Base-by-base conservation (phyloP, 148 eudicot genomes). In the Chenopodium formosanum region DNA sequence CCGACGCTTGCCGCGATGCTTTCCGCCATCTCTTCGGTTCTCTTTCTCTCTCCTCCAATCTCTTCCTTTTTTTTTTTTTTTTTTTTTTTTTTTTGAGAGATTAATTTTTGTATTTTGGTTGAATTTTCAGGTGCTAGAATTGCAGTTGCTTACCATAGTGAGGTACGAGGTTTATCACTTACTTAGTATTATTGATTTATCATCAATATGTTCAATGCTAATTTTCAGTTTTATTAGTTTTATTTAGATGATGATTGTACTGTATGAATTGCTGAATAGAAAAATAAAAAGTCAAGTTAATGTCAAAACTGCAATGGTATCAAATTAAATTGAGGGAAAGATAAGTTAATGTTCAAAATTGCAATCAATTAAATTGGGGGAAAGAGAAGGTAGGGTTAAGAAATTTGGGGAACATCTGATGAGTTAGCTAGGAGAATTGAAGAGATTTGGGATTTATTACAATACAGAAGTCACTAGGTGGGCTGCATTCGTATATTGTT, bases 1-100 rank as follows among this genome's bases (percentile, higher is more conserved):
- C 93, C 76, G 98, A 96, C 52, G 99, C 98, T 34, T 96, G 94
- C 75, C 99, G 97, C 22, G 98, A 96, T 74, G 98, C 99, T 80
- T 90, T 96, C 74, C 99, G 99, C 78, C 99, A 96, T 70, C 93
- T 94, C 77, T 94, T 97, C 62, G 99, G 99, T 96, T 34, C 75
- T 74, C 48, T 80, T 79, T 27, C 31, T 64, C 58, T 73, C 77
- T 76, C 79, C 73, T 50, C 12, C 4, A 25, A 25, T 25, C 25
- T 25, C 0, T 25, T 25, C 25, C 25, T 2, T 7, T 13, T 19
- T 11, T 32, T 44, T 2, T 7, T 25, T 25, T 25, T 25, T 25
- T 25, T 25, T 25, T 25, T 25, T 25, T 25, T 2, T 7, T 13
- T 19, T 11, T 32, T 44, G 9, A 50, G 1, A 9, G 4, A 5